Evolutionary conservation across 768 basidiomycete species (phyloP), one percentile per base, ranked within the genome.

Genomic region (Leccinum uliginosum): DNA sequence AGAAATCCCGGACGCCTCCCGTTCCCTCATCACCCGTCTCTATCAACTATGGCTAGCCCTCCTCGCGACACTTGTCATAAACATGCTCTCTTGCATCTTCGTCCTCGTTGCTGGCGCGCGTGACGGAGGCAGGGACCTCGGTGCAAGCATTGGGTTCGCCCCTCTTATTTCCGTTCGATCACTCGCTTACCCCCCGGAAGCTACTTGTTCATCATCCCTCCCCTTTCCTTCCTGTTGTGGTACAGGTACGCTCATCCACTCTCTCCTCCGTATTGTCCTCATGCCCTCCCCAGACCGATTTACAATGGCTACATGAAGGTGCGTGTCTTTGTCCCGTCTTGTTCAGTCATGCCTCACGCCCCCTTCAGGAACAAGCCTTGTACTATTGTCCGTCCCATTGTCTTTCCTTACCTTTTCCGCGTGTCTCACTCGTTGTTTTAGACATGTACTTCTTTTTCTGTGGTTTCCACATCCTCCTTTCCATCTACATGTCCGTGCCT

Each of bases 291-390:
- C 66, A 93, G 93, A 66, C 95, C 96, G 15, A 91, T 95, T 68
- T 98, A 98, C 78, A 95, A 97, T 65, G 95, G 91, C 53, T 96
- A 93, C 77, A 92, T 93, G 86, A 96, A 97, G 83, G 95, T 87
- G 66, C 69, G 77, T 55, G 34, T 52, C 35, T 26, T 34, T 58
- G 21, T 58, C 54, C 11, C 40, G n/a, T 60, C 67, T 69, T 62
- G 68, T 63, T 60, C 63, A 65, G 51, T 55, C 55, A 49, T 48
- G 53, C 50, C 49, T 58, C 44, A 68, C 55, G n/a, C 23, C 15
- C 17, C 45, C 40, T 60, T 59, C 73, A 93, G 92, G 91, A 93
- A 76, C 92, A 93, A 84, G 83, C 93, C 3, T 74, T 95, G 69
- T 96, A 94, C 77, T 96, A 90, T 75, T 96, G 92, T 92, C 75